These are phyloP conservation scores for Aspergillus ustus DNA, from an alignment of 2,329 filamentous ascomycete genomes.

Conservation along the genomic window DNA sequence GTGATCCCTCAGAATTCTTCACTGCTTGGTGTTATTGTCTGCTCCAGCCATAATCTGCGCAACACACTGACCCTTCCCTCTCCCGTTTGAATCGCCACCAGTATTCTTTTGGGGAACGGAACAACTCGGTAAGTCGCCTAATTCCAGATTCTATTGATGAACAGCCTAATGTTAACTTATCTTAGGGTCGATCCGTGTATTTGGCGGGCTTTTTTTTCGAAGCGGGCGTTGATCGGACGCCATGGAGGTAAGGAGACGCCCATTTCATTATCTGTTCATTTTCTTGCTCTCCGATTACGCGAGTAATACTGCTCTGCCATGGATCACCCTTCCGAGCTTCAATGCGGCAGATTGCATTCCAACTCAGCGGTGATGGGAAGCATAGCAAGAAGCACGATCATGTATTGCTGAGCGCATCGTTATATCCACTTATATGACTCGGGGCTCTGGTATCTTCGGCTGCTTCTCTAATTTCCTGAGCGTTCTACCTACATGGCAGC, in stretches of 20 bases:
- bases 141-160: neutral
- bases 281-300: neutral
- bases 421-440: neutral
- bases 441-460: neutral
- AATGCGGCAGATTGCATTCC: neutral
- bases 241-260: slow-evolving; percentile 20
- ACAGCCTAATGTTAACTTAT: neutral
- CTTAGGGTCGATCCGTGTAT: neutral
- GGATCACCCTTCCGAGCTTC: neutral
- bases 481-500: slow-evolving; percentile 1
- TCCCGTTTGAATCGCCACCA: neutral
- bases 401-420: neutral
- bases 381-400: neutral
- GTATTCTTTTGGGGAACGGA: neutral
- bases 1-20: neutral
- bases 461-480: neutral
- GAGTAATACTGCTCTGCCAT: neutral
- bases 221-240: neutral
- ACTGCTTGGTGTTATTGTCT: slow-evolving; percentile 6
- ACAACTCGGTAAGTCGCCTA: neutral
- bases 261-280: neutral
- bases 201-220: neutral
- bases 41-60: slow-evolving; percentile 1
- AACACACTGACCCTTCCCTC: slow-evolving; percentile 8
- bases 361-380: neutral